Evolutionary conservation across 305 asterid genomes (phyloP).

Genomic region (Solanum chacoense): DNA sequence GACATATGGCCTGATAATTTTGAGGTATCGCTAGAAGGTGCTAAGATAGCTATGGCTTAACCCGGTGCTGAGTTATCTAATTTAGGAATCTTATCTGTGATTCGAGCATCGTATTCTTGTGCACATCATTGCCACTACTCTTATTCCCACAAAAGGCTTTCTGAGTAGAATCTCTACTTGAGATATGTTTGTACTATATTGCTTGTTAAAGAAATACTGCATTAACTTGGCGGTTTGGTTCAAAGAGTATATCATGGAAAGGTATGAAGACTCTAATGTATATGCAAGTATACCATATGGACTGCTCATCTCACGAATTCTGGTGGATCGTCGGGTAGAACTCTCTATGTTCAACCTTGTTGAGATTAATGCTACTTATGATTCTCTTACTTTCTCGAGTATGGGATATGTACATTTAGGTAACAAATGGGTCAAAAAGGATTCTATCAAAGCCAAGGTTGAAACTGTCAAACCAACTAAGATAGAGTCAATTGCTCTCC

Average conservation of each 20-base stretch:
- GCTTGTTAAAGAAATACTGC: not conserved
- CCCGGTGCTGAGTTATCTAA: not conserved
- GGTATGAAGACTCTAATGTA: not conserved
- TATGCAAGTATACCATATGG: not conserved
- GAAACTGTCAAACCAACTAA: not conserved
- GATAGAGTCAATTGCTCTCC: not conserved
- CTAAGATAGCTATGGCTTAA: not conserved
- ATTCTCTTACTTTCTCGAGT: not conserved
- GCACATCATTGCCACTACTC: not conserved
- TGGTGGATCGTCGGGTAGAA: not conserved
- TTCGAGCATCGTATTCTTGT: too few relatives aligned
- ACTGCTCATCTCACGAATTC: not conserved
- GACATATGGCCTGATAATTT: not conserved
- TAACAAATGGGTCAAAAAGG: not conserved
- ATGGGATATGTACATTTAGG: not conserved
- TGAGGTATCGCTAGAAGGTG: not conserved
- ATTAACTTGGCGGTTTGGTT: not conserved
- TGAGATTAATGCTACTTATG: not conserved
- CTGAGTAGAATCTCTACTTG: not conserved
- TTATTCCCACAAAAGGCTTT: not conserved
- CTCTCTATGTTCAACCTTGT: not conserved
- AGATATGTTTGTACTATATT: not conserved
- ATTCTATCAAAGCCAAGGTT: not conserved
- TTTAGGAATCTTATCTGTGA: not conserved
- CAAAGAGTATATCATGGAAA: not conserved